These are phyloP conservation scores for Stentor roeselii DNA, from an alignment of 73 alveolate species.

Conservation along the genomic window DNA sequence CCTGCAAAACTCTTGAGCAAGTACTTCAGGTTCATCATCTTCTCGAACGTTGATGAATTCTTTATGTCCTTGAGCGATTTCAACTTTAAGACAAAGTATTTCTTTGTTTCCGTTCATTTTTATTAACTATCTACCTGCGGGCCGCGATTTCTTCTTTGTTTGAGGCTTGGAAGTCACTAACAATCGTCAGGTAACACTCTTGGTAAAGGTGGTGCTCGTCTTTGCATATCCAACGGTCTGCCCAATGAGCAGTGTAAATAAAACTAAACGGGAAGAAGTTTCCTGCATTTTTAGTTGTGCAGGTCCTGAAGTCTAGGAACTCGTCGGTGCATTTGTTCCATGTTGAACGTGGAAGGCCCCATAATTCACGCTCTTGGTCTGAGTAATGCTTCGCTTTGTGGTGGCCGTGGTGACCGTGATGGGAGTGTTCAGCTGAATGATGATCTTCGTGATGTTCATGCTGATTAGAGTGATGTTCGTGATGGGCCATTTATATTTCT, in stretches of 20 bases:
- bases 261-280: not conserved
- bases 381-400: not conserved
- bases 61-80: not conserved
- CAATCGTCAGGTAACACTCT: not conserved
- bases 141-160: not conserved
- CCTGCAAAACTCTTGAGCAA: not conserved
- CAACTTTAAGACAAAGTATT: not conserved
- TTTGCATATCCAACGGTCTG: not conserved
- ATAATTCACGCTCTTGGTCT: not conserved
- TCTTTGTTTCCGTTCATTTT: not conserved
- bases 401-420: not conserved
- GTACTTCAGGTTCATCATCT: constrained; percentile 22
- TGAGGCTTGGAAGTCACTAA: not conserved
- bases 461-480: not conserved
- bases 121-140: not conserved
- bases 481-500: not conserved
- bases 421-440: too few relatives aligned
- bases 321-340: not conserved
- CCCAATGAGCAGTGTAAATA: not conserved
- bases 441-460: not conserved
- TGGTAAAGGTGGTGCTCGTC: not conserved
- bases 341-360: not conserved
- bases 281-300: not conserved
- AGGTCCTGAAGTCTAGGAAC: not conserved
- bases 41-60: not conserved